phyloP scores from a whole-genome alignment of 345 rosid genomes.

The Gossypium thurberi region DNA sequence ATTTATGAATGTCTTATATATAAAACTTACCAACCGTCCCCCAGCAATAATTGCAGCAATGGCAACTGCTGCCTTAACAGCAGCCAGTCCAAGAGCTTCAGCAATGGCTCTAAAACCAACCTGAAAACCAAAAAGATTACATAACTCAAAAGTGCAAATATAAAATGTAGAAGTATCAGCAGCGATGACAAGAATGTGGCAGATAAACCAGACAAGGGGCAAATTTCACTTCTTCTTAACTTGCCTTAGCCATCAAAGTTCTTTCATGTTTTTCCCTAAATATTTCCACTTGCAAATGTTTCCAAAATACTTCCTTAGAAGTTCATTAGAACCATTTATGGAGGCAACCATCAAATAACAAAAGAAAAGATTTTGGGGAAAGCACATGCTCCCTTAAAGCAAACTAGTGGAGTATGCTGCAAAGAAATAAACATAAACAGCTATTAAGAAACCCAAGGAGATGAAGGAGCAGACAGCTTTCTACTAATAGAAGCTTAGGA shows the following conservation, averaged over 20 bases:
- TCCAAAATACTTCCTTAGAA: background rate
- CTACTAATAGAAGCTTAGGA: background rate
- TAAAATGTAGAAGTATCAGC: constrained; percentile 8
- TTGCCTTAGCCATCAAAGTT: constrained; percentile 5
- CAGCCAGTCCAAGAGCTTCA: constrained; percentile 98
- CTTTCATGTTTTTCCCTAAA: background rate
- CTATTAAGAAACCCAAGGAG: background rate
- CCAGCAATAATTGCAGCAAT: constrained; percentile 93
- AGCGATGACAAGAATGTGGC: background rate
- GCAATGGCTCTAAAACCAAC: constrained; percentile 96
- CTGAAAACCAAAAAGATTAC: constrained; percentile 37
- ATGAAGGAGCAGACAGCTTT: constrained; percentile 1
- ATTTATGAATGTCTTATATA: constrained; percentile 4
- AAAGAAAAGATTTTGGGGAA: background rate
- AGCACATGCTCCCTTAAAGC: constrained; percentile 5
- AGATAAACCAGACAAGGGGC: constrained; percentile 8
- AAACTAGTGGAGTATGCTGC: background rate
- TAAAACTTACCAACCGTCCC: constrained; percentile 78
- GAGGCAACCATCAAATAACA: constrained; percentile 8
- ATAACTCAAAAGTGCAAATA: constrained; percentile 13
- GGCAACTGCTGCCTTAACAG: constrained; percentile 92
- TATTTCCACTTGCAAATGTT: background rate
- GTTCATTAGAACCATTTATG: background rate
- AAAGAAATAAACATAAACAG: constrained; percentile 5
- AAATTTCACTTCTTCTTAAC: constrained; percentile 4